Percentiles rank a stretch among this genome's conserved stretches.
Conservation (phyloP, 2,329 filamentous ascomycete genomes). For the Pseudopithomyces chartarum region DNA sequence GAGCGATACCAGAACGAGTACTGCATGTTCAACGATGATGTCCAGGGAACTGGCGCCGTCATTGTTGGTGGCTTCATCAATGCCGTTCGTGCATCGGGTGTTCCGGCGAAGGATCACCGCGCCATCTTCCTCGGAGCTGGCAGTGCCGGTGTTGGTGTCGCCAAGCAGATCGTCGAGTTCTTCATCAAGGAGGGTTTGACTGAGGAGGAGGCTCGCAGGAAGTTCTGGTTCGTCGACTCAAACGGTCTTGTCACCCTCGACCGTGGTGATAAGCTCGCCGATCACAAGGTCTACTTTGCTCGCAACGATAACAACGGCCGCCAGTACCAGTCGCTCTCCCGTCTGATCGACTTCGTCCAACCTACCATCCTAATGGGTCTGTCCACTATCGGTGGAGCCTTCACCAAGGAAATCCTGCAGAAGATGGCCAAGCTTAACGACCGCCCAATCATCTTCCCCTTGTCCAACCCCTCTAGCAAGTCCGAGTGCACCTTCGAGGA, state of each 20-base stretch:
- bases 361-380: slow-evolving; percentile 94
- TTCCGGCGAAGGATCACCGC: slow-evolving; percentile 86
- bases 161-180: slow-evolving; percentile 96
- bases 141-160: slow-evolving; percentile 93
- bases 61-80: slow-evolving; percentile 82
- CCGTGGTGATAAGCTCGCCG: slow-evolving; percentile 89
- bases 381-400: slow-evolving; percentile 91
- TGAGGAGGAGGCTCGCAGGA: slow-evolving; percentile 82
- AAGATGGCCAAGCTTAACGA: slow-evolving; percentile 66
- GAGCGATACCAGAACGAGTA: slow-evolving; percentile 86
- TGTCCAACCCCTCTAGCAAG: slow-evolving; percentile 95
- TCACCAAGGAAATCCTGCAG: slow-evolving; percentile 84
- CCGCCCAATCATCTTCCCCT: slow-evolving; percentile 78
- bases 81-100: slow-evolving; percentile 80
- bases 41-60: slow-evolving; percentile 95
- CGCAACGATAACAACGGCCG: slow-evolving; percentile 68
- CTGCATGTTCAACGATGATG: slow-evolving; percentile 98
- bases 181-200: slow-evolving; percentile 91
- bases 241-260: slow-evolving; percentile 93
- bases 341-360: slow-evolving; percentile 93
- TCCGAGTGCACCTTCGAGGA: slow-evolving; percentile 98
- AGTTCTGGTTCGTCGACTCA: slow-evolving; percentile 98
- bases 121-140: slow-evolving; percentile 97
- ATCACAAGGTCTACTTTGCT: slow-evolving; percentile 78
- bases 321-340: slow-evolving; percentile 77